Base-by-base conservation (phyloP, 257 asterid genomes). In the Nemophila menziesii region DNA sequence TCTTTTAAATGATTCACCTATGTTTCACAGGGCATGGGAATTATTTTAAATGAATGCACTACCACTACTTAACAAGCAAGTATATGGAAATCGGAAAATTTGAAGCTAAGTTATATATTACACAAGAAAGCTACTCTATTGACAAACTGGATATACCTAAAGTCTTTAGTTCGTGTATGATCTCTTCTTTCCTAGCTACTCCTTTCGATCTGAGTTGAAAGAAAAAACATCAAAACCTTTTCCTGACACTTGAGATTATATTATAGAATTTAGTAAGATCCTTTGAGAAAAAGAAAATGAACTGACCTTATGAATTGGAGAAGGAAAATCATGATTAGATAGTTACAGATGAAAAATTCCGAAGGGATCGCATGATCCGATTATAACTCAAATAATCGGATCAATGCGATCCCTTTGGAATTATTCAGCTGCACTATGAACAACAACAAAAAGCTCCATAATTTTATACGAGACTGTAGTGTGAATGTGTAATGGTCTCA, bases 1-100 rank as follows among this genome's bases (percentile, higher is more conserved):
- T 60, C 77, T 80, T 87, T 80, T 84, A 89, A 89, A 80, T 51
- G 58, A 87, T 21, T 77, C 74, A 72, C 77, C 77, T 54, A 77
- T 80, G 92, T n/a, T n/a, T n/a, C n/a, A n/a, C n/a, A n/a, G n/a
- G n/a, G n/a, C n/a, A n/a, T n/a, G n/a, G n/a, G n/a, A n/a, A n/a
- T n/a, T n/a, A n/a, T n/a, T n/a, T n/a, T n/a, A n/a, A n/a, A n/a
- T n/a, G n/a, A n/a, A n/a, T n/a, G n/a, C n/a, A n/a, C n/a, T n/a
- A n/a, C n/a, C n/a, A n/a, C n/a, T n/a, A n/a, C n/a, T n/a, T n/a
- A n/a, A n/a, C n/a, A n/a, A n/a, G n/a, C n/a, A n/a, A n/a, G n/a
- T n/a, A n/a, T n/a, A n/a, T n/a, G n/a, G n/a, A n/a, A n/a, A n/a
- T n/a, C n/a, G n/a, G n/a, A n/a, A n/a, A n/a, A n/a, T n/a, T n/a